Base-by-base conservation (phyloP, 768 basidiomycete species). In the Psilocybe cyanescens region DNA sequence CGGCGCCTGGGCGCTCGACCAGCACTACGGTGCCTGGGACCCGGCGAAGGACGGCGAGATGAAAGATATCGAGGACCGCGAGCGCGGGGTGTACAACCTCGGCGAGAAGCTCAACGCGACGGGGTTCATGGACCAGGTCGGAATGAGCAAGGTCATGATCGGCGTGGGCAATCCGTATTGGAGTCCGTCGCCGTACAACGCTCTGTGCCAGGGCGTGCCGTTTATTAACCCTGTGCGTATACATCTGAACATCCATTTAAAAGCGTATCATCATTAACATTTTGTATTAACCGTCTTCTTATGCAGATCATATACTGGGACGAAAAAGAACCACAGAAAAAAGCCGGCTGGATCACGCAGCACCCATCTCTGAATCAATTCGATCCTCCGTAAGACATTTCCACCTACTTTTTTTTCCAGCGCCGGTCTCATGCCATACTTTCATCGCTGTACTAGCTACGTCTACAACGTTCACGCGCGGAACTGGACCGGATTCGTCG, bases 191-290 rank as follows among this genome's bases (percentile, higher is more conserved):
- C 75, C 75, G 0, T 76, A 74, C 45, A 71, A 76, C 44, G 72
- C 74, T n/a, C 61, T 78, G 4, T 78, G 77, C 58, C 64, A 72
- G 19, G 77, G 75, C 2, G 74, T 78, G 3, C 75, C 76, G 8
- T 77, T 77, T 59, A 65, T 78, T n/a, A 76, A 78, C 59, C 77
- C 76, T 1, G 71, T 77, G 24, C 28, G 65, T 60, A 3, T 14
- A 1, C 8, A 16, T 60, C 44, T 7, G 2, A 35, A 53, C 24
- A 24, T 4, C 29, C 6, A 8, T 37, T 56, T 45, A 16, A n/a
- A 17, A 14, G 41, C 41, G 7, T 37, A 39, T 28, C 28, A 12
- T 51, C 35, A 57, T 54, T 50, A 14, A 52, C 19, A 17, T 35
- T 53, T 5, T 12, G n/a, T 16, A 11, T 29, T 46, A 1, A 28